Evolutionary conservation across 2,329 filamentous ascomycete species (phyloP).

Genomic region (Venturia aucupariae): DNA sequence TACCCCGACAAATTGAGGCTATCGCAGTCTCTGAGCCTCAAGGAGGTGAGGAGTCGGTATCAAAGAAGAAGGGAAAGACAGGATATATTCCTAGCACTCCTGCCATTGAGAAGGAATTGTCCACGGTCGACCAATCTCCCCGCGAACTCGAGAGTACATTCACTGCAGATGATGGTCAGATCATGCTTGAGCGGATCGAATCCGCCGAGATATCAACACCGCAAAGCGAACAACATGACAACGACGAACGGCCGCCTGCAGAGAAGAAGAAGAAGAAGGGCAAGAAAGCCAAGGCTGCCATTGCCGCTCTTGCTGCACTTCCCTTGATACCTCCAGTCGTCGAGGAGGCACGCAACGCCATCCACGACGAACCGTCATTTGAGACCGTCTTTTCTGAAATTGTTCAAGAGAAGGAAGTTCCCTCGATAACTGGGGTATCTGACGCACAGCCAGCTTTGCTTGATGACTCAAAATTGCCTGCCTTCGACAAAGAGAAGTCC

Average conservation of each 20-base stretch:
- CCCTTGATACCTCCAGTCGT: neutral
- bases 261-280: slow-evolving; percentile 36
- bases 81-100: neutral
- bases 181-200: neutral
- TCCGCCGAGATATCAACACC: neutral
- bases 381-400: neutral
- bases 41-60: neutral
- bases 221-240: neutral
- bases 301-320: neutral
- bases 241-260: slow-evolving; percentile 16
- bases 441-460: neutral
- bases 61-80: slow-evolving; percentile 41
- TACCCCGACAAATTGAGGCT: neutral
- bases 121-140: neutral
- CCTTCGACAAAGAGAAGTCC: neutral
- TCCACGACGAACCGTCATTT: neutral
- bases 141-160: neutral
- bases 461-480: neutral
- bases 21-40: neutral
- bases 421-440: neutral
- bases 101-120: neutral
- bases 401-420: neutral
- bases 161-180: neutral
- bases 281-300: slow-evolving; percentile 32
- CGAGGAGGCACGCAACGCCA: neutral